These are phyloP conservation scores for Isatis lusitanica DNA, from an alignment of 441 rosid genomes.

Conservation along the genomic window DNA sequence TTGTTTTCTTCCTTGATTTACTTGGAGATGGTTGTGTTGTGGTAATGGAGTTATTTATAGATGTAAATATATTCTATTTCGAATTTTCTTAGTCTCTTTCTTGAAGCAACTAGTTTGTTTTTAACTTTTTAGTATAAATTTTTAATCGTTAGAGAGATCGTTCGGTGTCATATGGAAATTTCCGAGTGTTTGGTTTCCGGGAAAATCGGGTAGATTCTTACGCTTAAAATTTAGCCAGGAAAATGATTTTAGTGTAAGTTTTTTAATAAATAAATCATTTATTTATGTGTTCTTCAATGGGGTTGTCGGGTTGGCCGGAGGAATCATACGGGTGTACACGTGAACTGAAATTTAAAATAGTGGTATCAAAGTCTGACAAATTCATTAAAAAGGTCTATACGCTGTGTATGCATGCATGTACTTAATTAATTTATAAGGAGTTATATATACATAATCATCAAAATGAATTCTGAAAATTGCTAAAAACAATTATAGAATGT, in stretches of 20 bases:
- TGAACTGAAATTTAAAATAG: constrained; percentile 6
- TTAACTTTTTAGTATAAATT: no score
- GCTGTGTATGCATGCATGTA: not conserved
- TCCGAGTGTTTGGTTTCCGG: constrained; percentile 32
- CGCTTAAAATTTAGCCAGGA: not conserved
- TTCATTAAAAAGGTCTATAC: constrained; percentile 1
- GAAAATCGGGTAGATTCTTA: constrained; percentile 6
- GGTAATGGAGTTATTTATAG: constrained; percentile 31
- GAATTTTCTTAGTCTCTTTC: not conserved
- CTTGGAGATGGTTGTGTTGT: constrained; percentile 31
- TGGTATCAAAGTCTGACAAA: not conserved
- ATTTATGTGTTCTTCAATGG: constrained; percentile 17
- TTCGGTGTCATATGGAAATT: constrained; percentile 40
- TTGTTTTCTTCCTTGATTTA: constrained; percentile 7
- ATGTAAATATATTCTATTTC: not conserved
- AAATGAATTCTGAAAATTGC: not conserved
- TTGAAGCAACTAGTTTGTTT: not conserved
- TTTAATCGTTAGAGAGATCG: constrained; percentile 12
- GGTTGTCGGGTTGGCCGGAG: constrained; percentile 38
- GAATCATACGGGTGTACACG: constrained; percentile 41
- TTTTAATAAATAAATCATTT: not conserved
- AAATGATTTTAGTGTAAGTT: not conserved
- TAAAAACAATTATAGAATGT: not conserved
- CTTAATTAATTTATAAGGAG: not conserved
- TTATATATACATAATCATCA: not conserved